Evolutionary conservation across 306 rosid species (phyloP).

Genomic region (Glycine soja): DNA sequence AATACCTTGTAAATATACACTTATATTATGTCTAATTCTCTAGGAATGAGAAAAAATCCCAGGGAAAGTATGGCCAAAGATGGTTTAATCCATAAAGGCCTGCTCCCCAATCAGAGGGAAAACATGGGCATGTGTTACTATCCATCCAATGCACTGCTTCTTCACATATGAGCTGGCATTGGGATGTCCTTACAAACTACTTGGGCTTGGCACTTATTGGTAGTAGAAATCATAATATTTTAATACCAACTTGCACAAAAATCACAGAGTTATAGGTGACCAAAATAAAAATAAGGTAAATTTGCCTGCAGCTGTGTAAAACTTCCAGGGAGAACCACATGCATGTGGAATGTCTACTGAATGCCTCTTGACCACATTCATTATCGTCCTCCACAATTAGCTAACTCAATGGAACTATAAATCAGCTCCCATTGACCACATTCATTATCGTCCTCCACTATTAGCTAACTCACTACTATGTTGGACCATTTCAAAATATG

Average conservation of each 20-base stretch:
- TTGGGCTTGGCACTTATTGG: neutral
- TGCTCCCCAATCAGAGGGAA: neutral
- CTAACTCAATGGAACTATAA: neutral
- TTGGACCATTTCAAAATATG: constrained; percentile 4
- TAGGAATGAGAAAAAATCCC: neutral
- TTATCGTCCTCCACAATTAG: constrained; percentile 9
- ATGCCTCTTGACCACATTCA: neutral
- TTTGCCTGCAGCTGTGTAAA: neutral
- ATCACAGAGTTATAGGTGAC: neutral
- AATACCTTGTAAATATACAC: neutral
- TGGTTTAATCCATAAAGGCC: constrained; percentile 8
- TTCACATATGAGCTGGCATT: neutral
- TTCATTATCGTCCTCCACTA: neutral
- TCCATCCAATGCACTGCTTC: neutral
- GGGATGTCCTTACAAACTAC: neutral
- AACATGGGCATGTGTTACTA: neutral
- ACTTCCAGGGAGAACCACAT: neutral
- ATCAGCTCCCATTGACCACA: constrained; percentile 1
- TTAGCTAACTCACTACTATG: neutral
- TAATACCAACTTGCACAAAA: neutral
- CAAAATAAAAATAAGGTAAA: constrained; percentile 3
- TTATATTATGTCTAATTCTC: neutral
- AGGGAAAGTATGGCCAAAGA: constrained; percentile 6
- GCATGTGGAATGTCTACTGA: neutral
- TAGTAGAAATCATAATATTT: neutral